A percentile compares a stretch with the other conserved stretches of the same genome.
These are phyloP conservation scores for Backusella tuberculispora DNA, from an alignment of 192 early-diverging fungal species.

Conservation along the genomic window DNA sequence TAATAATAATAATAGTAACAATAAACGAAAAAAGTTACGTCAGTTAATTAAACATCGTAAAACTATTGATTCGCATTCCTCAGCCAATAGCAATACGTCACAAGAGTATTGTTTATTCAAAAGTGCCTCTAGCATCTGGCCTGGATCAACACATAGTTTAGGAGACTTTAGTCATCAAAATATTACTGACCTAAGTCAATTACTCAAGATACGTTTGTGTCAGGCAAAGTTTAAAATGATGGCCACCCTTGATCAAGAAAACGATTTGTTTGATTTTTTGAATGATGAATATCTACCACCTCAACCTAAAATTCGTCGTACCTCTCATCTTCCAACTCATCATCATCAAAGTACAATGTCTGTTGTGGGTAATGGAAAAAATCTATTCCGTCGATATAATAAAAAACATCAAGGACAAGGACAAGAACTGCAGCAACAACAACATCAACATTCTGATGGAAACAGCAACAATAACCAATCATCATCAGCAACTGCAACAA, in stretches of 20 bases:
- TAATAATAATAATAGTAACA: too few species aligned
- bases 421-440: not conserved
- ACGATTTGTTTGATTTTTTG: not conserved
- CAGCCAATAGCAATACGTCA: constrained; percentile 12
- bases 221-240: constrained; percentile 30
- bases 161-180: constrained; percentile 21
- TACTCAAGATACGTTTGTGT: constrained; percentile 15
- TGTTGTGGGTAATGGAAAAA: constrained; percentile 22
- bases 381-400: constrained; percentile 7
- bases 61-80: not conserved
- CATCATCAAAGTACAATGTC: not conserved
- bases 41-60: constrained; percentile 13
- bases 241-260: constrained; percentile 9
- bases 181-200: constrained; percentile 8
- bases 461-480: not conserved
- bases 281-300: not conserved
- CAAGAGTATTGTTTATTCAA: constrained; percentile 19
- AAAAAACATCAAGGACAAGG: not conserved
- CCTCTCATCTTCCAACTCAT: not conserved
- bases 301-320: not conserved
- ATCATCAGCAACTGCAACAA: not conserved
- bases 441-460: not conserved
- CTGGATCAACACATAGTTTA: not conserved
- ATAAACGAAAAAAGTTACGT: not conserved
- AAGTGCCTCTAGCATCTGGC: constrained; percentile 11